Evolutionary conservation across 2,329 filamentous ascomycete genomes (phyloP).

Genomic region (Epichloe hybrida): DNA sequence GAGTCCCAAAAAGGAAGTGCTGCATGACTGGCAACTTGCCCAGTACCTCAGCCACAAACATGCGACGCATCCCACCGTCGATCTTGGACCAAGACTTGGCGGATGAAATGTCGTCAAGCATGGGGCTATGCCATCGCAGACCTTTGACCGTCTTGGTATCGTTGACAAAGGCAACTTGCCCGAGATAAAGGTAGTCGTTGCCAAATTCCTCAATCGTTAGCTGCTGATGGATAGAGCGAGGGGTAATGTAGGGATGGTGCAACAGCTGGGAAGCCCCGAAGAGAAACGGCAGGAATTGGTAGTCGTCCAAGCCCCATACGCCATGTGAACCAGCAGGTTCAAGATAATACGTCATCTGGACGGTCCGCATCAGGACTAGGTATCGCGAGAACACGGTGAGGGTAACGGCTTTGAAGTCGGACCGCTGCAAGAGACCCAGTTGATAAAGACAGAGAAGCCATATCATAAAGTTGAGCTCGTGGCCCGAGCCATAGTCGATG

Average conservation of each 20-base stretch:
- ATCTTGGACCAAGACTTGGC: conserved; percentile 87
- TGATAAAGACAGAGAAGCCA: conserved; percentile 94
- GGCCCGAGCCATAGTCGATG: conserved; percentile 94
- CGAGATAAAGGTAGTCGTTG: conserved; percentile 75
- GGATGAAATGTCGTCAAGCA: conserved; percentile 94
- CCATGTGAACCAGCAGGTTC: conserved; percentile 95
- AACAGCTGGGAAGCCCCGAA: conserved; percentile 86
- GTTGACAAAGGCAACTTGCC: conserved; percentile 89
- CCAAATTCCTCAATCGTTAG: conserved; percentile 78
- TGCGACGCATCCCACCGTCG: conserved; percentile 86
- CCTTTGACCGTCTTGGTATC: conserved; percentile 92
- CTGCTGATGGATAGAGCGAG: conserved; percentile 72
- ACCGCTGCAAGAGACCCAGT: conserved; percentile 46
- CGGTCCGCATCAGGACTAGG: conserved; percentile 68
- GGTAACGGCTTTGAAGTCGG: conserved; percentile 61
- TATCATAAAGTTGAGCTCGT: conserved; percentile 93
- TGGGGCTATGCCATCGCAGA: conserved; percentile 89
- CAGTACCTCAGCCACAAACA: conserved; percentile 90
- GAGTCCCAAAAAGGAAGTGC: conserved; percentile 91
- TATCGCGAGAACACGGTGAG: conserved; percentile 73
- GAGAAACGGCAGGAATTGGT: conserved; percentile 91
- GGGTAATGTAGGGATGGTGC: conserved; percentile 69
- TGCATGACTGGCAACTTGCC: conserved; percentile 96
- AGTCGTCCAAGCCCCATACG: conserved; percentile 95
- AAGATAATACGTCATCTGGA: conserved; percentile 90